Evolutionary conservation across 352 stramenopile species (phyloP), one percentile per base, ranked within the genome.

Genomic region (Aphanomyces cochlioides): DNA sequence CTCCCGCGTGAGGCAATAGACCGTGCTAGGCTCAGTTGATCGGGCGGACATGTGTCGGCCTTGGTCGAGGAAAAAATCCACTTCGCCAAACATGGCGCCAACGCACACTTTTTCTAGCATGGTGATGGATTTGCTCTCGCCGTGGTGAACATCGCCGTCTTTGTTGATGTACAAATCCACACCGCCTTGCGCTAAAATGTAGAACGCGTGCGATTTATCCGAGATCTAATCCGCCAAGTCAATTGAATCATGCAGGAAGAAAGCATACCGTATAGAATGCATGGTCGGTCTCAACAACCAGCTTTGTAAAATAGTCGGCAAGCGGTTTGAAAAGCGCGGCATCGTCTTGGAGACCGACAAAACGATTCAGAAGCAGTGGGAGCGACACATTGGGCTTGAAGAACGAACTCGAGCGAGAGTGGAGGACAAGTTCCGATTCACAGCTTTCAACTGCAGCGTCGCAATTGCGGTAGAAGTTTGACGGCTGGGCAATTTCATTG

Each of bases 51-150:
- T 87, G 69, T 84, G 80, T 43, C 86, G 81, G 28, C 78, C 80
- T 67, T 95, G 87, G 19, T 74, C 73, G 39, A 84, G 81, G 56
- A 95, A 93, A 66, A 95, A 95, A 63, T 95, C 87, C 3, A 92
- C 85, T 66, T 95, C 87, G 28, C 87, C 87, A 72, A 95, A 95
- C 80, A 93, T 90, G 39, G 84, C 85, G 7, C 84, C 85, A 0
- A 85, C 82, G 17, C 90, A 81, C 47, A 92, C 85, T 38, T 84
- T 82, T 69, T 92, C 84, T 7, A 93, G 59, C 61, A 88, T 61
- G 45, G 79, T 78, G 37, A 92, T 58, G 15, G 77, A 58, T 65
- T 85, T 87, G 1, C 79, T 75, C 5, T 79, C 77, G 4, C 71
- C 67, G 19, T 70, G 53, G 47, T 70, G 47, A n/a, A 78, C 77